Evolutionary conservation across 169 alveolate species (phyloP), one percentile per base, ranked within the genome.

Genomic region (Miamiensis avidus): DNA sequence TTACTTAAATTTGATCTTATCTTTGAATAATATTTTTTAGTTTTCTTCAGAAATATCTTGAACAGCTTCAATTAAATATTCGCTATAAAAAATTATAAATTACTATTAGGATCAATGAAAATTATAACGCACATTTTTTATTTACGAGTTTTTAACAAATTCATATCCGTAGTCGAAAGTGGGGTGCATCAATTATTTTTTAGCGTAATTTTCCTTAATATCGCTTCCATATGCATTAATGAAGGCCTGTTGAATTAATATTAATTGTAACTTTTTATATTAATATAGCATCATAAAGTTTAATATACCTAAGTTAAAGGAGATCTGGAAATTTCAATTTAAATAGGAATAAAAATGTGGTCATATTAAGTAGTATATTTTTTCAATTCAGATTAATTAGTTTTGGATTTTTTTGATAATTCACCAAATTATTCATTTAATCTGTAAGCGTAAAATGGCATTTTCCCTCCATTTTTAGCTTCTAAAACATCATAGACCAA

Each of bases 371-470:
- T 49, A 29, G 34, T 49, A 64, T 34, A 79, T 49, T 34, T 16
- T 29, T 34, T 49, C 11, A 79, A 65, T 0, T 79, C 84, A 29
- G 74, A 29, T n/a, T 34, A 31, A 49, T 0, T 49, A 49, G 28
- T 74, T 49, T 49, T 64, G 27, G 31, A 27, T 49, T 65, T 11
- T 49, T 79, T 33, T 49, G 64, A 34, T 29, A 79, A 79, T n/a
- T 79, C 77, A 0, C 27, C 73, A 72, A 34, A 79, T 79, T 79
- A 29, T 32, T 34, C 84, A 29, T 72, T 79, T 27, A 79, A 65
- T 79, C 84, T 79, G 76, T 79, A 79, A n/a, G 84, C 84, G 64
- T 65, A 49, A 33, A 32, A 79, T 1, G 84, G 84, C 28, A 34
- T 79, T 0, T 26, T 25, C 29, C 29, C 84, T 29, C 84, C 84